Evolutionary conservation across 2,329 filamentous ascomycete species (phyloP).

Genomic region (Epichloe gansuensis): DNA sequence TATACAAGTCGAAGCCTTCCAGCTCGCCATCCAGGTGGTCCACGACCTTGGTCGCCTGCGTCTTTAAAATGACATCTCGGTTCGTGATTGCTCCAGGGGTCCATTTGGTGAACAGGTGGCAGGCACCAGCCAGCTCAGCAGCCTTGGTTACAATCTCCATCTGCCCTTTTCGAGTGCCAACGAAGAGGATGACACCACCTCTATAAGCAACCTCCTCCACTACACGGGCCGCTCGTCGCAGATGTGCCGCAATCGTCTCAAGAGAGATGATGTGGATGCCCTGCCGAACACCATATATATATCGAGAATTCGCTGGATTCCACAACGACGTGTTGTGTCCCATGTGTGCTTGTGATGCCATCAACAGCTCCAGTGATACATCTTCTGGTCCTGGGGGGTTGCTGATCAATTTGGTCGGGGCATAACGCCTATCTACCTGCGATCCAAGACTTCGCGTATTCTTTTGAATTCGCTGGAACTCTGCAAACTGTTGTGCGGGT

Average conservation of each 20-base stretch:
- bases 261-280: constrained; percentile 89
- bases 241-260: constrained; percentile 75
- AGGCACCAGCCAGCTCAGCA: constrained; percentile 63
- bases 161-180: constrained; percentile 74
- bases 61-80: constrained; percentile 71
- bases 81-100: constrained; percentile 87
- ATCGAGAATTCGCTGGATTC: constrained; percentile 88
- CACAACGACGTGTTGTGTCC: constrained; percentile 84
- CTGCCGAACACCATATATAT: constrained; percentile 83
- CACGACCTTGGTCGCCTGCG: constrained; percentile 59
- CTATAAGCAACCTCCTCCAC: constrained; percentile 74
- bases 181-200: constrained; percentile 80
- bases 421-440: constrained; percentile 41
- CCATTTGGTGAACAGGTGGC: constrained; percentile 88
- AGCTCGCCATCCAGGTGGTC: constrained; percentile 55
- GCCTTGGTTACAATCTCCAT: constrained; percentile 69
- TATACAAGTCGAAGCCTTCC: constrained; percentile 50
- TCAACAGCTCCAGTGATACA: constrained; percentile 78
- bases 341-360: constrained; percentile 77
- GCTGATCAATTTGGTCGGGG: constrained; percentile 50
- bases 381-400: constrained; percentile 67
- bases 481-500: constrained; percentile 26
- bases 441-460: constrained; percentile 37
- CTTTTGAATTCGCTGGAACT: constrained; percentile 25
- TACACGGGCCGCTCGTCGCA: constrained; percentile 85